Conservation (phyloP, 2,329 filamentous ascomycete genomes). For the Claviceps sp. region DNA sequence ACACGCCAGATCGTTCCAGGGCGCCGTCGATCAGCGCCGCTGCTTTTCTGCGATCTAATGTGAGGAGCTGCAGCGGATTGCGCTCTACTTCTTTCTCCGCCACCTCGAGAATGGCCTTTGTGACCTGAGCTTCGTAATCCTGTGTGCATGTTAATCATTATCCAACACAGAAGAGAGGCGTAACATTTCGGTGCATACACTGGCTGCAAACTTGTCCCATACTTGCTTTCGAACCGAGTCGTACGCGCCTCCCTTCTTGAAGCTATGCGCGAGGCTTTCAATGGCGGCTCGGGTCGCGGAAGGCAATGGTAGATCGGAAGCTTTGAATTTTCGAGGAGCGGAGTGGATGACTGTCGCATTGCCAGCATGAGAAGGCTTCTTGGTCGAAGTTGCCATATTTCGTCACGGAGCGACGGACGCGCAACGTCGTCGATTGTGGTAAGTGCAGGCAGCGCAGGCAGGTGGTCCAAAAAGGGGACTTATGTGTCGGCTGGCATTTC, state of each 20-base stretch:
- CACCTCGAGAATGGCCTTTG: conserved; percentile 52
- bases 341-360: conserved; percentile 7
- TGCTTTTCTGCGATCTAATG: conserved; percentile 60
- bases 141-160: conserved; percentile 18
- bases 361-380: conserved; percentile 10
- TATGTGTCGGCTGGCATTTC: conserved; percentile 1
- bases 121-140: conserved; percentile 58
- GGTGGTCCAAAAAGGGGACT: neutral
- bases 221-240: conserved; percentile 64
- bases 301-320: conserved; percentile 60
- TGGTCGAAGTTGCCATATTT: conserved; percentile 15
- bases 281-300: conserved; percentile 62
- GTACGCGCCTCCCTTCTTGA: conserved; percentile 79
- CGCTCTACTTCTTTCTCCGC: conserved; percentile 63
- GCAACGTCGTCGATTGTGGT: neutral
- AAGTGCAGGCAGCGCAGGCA: neutral
- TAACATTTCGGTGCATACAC: conserved; percentile 30
- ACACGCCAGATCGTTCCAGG: conserved; percentile 62
- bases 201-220: conserved; percentile 60
- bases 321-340: conserved; percentile 44
- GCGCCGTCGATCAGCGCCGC: conserved; percentile 66
- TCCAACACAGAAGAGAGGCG: neutral
- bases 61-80: conserved; percentile 57
- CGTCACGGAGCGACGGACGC: neutral
- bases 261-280: conserved; percentile 62